phyloP scores from a whole-genome alignment of 2,329 filamentous ascomycete genomes.

The Claviceps citrina region DNA sequence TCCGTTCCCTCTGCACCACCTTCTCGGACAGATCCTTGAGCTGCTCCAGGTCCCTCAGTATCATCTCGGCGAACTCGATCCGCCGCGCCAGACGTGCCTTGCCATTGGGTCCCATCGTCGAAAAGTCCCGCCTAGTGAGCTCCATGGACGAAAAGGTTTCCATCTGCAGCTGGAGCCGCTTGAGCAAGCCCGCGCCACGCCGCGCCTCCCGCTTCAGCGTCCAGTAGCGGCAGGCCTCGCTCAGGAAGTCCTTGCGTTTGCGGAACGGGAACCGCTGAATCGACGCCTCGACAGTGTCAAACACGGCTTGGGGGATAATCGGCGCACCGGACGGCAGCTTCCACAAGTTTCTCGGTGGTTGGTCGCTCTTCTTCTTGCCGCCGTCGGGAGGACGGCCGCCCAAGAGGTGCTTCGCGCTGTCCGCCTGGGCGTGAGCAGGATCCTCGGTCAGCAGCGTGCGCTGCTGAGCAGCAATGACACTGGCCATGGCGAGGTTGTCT shows the following conservation, averaged over 20 bases:
- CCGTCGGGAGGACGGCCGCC: conserved; percentile 10
- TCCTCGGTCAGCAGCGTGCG: conserved; percentile 49
- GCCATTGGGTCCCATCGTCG: conserved; percentile 80
- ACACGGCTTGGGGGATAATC: conserved; percentile 78
- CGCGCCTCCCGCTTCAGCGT: conserved; percentile 89
- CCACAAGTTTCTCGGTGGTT: conserved; percentile 41
- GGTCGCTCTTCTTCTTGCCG: conserved; percentile 51
- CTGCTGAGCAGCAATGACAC: conserved; percentile 63
- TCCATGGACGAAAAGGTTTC: conserved; percentile 97
- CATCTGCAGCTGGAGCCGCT: conserved; percentile 84
- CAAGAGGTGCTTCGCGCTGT: conserved; percentile 66
- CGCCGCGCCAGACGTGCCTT: conserved; percentile 62
- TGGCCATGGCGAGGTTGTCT: conserved; percentile 70
- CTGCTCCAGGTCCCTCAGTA: conserved; percentile 63
- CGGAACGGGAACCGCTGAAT: conserved; percentile 64
- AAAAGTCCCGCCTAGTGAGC: conserved; percentile 85
- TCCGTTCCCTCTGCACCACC: conserved; percentile 58
- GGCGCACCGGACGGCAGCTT: conserved; percentile 88
- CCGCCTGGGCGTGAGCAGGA: conserved; percentile 61
- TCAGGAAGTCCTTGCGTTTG: conserved; percentile 82
- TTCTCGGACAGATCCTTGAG: conserved; percentile 55
- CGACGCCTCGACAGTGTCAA: conserved; percentile 70
- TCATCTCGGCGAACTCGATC: conserved; percentile 70
- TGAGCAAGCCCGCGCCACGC: conserved; percentile 78
- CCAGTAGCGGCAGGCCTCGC: conserved; percentile 94